Evolutionary conservation across 2,329 filamentous ascomycete genomes (phyloP), one percentile per base, ranked within the genome.

Genomic region (Epichloe amarillans): DNA sequence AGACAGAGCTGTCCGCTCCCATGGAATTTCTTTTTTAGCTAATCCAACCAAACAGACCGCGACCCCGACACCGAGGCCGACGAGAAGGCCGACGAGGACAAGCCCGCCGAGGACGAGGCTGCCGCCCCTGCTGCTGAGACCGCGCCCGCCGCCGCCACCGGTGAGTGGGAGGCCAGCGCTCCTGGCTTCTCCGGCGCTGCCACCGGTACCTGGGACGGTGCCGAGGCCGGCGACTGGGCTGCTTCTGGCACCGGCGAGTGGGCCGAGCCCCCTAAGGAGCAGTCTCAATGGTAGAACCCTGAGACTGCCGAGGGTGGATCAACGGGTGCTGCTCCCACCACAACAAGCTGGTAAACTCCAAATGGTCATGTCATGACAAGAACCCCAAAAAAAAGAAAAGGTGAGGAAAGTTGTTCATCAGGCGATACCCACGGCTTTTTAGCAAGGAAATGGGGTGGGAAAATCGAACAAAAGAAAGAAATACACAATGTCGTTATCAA

Each of bases 41-140:
- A 5, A 3, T 50, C 6, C 1, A 10, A 40, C 36, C 4, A 50
- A 21, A 14, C 55, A 81, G 78, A 98, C 87, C 93, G 94, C 72
- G 94, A 98, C 76, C 93, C 94, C 65, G 93, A 98, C 77, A 89
- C 90, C 62, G 93, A 98, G 83, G 93, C 95, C 72, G 91, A 95
- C 83, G 95, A 98, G 79, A 94, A 96, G 72, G 78, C 84, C 60
- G 86, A 87, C 69, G 91, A 97, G 80, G 95, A 97, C 85, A 76
- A 84, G 57, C 77, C 87, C 59, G 84, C 82, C 66, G 84, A 79
- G 62, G 90, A 95, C 61, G 91, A 96, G 76, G 86, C 86, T 66
- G 88, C 84, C 62, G 67, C 86, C 56, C 83, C 74, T 62, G 82
- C 86, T 62, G 82, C 93, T 63, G 89, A 93, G 70, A 75, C 80